phyloP scores from a whole-genome alignment of 345 rosid genomes.

The Populus deltoides region DNA sequence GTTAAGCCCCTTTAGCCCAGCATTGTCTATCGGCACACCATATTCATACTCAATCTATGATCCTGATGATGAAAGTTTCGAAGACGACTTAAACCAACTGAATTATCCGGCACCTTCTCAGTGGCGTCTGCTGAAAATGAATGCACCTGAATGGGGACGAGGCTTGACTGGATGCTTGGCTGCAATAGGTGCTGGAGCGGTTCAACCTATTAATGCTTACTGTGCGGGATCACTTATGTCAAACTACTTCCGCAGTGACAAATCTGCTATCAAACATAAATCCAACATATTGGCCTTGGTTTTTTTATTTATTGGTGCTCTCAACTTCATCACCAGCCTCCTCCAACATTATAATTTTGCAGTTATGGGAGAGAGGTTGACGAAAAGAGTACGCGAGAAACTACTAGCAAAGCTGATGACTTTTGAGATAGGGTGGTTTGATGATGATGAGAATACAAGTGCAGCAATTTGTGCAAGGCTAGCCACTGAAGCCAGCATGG shows the following conservation, averaged over 20 bases:
- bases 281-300: conserved; percentile 34
- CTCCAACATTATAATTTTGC: conserved; percentile 53
- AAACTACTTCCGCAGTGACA: conserved; percentile 43
- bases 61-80: conserved; percentile 33
- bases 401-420: conserved; percentile 36
- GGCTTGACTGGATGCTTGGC: conserved; percentile 56
- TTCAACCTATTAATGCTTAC: conserved; percentile 68
- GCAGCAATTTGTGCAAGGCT: conserved; percentile 44
- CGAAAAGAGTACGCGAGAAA: conserved; percentile 40
- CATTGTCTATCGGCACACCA: conserved; percentile 53
- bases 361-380: conserved; percentile 41
- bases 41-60: conserved; percentile 50
- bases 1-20: conserved; percentile 54
- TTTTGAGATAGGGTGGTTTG: conserved; percentile 54
- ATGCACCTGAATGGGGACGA: conserved; percentile 46
- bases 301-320: conserved; percentile 34
- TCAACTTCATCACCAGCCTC: conserved; percentile 36
- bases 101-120: conserved; percentile 49
- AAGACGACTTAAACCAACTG: conserved; percentile 19
- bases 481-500: conserved; percentile 38
- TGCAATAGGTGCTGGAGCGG: conserved; percentile 59
- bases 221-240: conserved; percentile 58
- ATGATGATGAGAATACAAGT: conserved; percentile 46
- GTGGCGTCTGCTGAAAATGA: conserved; percentile 60
- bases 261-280: conserved; percentile 38